These are phyloP conservation scores for Novymonas esmeraldas DNA, from an alignment of 208 protist genomes.

Conservation along the genomic window DNA sequence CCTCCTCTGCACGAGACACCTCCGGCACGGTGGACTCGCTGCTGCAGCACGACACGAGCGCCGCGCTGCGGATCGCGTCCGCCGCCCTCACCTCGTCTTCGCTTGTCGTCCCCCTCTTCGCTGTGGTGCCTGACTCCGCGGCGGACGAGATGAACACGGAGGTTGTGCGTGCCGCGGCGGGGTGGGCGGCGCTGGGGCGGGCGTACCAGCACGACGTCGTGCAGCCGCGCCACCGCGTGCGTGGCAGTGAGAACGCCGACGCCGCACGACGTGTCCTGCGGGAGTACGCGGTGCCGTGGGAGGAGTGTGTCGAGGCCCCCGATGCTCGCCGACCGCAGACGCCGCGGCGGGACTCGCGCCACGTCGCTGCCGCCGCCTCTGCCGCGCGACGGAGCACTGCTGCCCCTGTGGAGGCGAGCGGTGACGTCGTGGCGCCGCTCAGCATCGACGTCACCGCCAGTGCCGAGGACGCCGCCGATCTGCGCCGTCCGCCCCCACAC, in stretches of 20 bases:
- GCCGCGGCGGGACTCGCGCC: no score
- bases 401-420: neutral
- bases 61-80: slow-evolving; percentile 17
- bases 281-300: slow-evolving; percentile 21
- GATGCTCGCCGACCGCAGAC: no score
- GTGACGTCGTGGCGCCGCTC: slow-evolving; percentile 2
- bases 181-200: slow-evolving; percentile 39
- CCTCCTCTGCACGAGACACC: neutral
- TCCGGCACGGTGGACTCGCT: neutral
- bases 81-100: slow-evolving; percentile 21
- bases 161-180: slow-evolving; percentile 23
- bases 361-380: neutral
- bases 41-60: slow-evolving; percentile 9
- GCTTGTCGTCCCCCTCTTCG: slow-evolving; percentile 34
- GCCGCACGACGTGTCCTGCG: slow-evolving; percentile 33
- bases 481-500: neutral
- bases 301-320: slow-evolving; percentile 10
- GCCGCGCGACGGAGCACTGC: neutral
- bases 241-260: slow-evolving; percentile 21
- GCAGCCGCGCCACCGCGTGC: neutral
- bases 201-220: slow-evolving; percentile 6
- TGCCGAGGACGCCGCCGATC: neutral
- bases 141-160: slow-evolving; percentile 31
- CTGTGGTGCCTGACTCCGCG: slow-evolving; percentile 32
- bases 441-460: slow-evolving; percentile 30